These are phyloP conservation scores for Manihot esculenta DNA, from an alignment of 441 rosid genomes.

Conservation along the genomic window DNA sequence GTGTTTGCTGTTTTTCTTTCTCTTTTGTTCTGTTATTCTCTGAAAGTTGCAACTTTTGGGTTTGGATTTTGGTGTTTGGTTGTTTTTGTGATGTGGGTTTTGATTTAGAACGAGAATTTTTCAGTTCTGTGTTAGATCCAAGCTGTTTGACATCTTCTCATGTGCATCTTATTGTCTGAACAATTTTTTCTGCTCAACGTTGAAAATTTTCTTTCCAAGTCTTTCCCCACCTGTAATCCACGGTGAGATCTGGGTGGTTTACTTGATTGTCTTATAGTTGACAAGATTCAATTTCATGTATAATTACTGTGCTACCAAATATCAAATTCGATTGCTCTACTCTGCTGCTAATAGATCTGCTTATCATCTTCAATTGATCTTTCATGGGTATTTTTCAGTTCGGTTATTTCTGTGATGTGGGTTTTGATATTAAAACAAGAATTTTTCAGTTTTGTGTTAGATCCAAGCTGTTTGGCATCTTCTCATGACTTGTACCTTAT, in stretches of 20 bases:
- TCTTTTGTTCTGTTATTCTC: not conserved
- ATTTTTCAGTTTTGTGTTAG: constrained; percentile 8
- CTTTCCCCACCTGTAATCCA: too few species aligned
- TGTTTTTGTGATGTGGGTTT: too few species aligned
- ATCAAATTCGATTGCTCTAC: too few species aligned
- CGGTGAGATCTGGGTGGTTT: too few species aligned
- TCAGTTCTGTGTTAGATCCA: constrained; percentile 16
- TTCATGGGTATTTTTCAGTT: too few species aligned
- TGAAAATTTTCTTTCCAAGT: too few species aligned
- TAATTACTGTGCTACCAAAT: too few species aligned
- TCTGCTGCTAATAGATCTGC: too few species aligned
- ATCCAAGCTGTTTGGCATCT: constrained; percentile 25
- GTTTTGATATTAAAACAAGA: not conserved
- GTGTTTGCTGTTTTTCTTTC: not conserved
- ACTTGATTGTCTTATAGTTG: too few species aligned
- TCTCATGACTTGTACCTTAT: too few species aligned
- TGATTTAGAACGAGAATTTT: not conserved
- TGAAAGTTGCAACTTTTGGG: not conserved
- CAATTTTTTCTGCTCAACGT: not conserved
- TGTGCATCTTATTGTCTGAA: not conserved
- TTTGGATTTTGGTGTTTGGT: constrained; percentile 14
- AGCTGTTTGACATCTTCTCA: constrained; percentile 19
- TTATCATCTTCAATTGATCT: too few species aligned
- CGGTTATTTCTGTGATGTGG: not conserved
- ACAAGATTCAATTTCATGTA: too few species aligned